Evolutionary conservation across 345 rosid genomes (phyloP), one percentile per base, ranked within the genome.

Genomic region (Salix udensis): DNA sequence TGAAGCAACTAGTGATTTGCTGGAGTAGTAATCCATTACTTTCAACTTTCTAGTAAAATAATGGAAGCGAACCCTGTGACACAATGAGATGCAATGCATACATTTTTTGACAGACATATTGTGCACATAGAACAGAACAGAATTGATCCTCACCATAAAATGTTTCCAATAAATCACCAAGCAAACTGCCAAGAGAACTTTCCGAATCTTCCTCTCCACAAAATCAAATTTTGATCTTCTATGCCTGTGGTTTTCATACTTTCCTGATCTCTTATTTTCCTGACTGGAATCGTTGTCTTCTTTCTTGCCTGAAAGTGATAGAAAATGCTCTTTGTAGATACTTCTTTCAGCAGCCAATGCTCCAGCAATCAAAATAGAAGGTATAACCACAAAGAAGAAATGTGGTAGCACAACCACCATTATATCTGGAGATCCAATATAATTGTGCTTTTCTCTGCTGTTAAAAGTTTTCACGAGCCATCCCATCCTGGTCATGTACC

Each of bases 321-420:
- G 81, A 73, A 88, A 30, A 66, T 85, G 84, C 79, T 91, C 94
- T 79, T 76, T 88, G 75, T 82, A 82, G n/a, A 84, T 74, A 58
- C 73, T 86, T 79, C 85, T 90, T 87, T 96, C 99, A 19, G 93
- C 92, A 62, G 90, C 94, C 76, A 96, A 71, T 76, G 90, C 87
- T 65, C 76, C 88, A 9, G 76, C 72, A 36, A 86, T 77, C 72
- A 91, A 80, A 68, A 87, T 84, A 61, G 91, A 76, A 0, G 98
- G 98, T 58, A 91, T 77, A 39, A 93, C 90, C 73, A 88, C 90
- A 67, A 88, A 91, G 40, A 88, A 9, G 53, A 95, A 78, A 86
- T 93, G 98, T 31, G 98, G 94, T 79, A 95, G 84, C 81, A 93
- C 94, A 55, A 93, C 71, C 68, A 95, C 90, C 93, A 95, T 88